Evolutionary conservation across 805 yeast species (phyloP), one percentile per base, ranked within the genome.

Genomic region (Peterozyma xylosa): DNA sequence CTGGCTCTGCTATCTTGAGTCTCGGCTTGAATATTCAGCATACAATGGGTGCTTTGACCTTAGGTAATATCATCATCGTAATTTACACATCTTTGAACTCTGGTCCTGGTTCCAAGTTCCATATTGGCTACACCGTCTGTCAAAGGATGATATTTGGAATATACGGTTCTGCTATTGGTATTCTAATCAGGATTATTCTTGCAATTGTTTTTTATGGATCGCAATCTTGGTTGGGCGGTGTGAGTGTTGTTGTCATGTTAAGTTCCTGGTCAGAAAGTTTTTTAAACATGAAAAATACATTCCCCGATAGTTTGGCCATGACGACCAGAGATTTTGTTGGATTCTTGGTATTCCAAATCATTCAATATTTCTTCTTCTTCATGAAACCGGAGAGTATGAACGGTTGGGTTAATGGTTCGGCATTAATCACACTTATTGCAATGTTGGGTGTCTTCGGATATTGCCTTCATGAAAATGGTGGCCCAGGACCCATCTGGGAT

Each of bases 31-130:
- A 67, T 34, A 70, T 73, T 35, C 61, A 67, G 4, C 71, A 73
- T 41, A 63, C 73, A 9, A 65, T 75, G 53, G 70, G 71, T 9
- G 64, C 69, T 16, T 60, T 64, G 37, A 62, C 69, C 33, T 49
- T 76, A 14, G 79, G 74, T 27, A 74, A 73, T 54, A 49, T 70
- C 7, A 48, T 75, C 11, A 70, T 75, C 11, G 59, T 69, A 37
- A 14, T 62, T 5, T 64, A 68, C 45, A 71, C 78, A 13, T 50
- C 70, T 36, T 64, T 72, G 11, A 73, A 71, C 52, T 67, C 74
- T 15, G 65, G 61, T 42, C 75, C 72, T 1, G 80, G 80, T 38
- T 53, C 58, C 14, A 68, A 70, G 38, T 74, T 69, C 62, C 78
- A 72, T 53, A 61, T 74, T 37, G 78, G 79, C 1, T 75, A 64